Evolutionary conservation across 2,329 filamentous ascomycete species (phyloP), one percentile per base, ranked within the genome.

Genomic region (Echinosphaeria canescens): DNA sequence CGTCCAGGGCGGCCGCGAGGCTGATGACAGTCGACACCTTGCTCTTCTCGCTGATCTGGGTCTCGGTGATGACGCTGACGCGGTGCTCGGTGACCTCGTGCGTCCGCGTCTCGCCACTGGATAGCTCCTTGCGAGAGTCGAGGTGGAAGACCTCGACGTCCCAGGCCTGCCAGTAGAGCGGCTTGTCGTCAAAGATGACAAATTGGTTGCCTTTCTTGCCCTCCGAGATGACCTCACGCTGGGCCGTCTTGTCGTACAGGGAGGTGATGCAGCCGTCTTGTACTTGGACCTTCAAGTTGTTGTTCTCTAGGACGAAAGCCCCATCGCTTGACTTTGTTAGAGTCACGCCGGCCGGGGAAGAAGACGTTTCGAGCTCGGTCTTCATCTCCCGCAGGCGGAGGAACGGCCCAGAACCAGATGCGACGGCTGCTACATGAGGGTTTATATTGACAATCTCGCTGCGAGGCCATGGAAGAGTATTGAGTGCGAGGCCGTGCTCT

Each of bases 121-220:
- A 44, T 10, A 98, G 59, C 44, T 85, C 76, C 43, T 76, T 66
- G 30, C 82, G 71, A 2, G 82, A 88, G 29, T 90, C 71, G 15
- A 95, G 64, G 41, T 98, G 88, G 53, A 75, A 98, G 15, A 95
- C 84, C 49, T 98, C 88, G 5, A 95, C 85, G 46, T 98, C 85
- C 84, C 85, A 92, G 3, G 82, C 84, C 50, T 93, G 80, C 84
- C 82, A 95, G 54, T 90, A 92, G 14, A 93, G 62, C 13, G 84
- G 84, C 51, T 95, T 93, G 51, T 98, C 88, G 42, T 98, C 88
- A 41, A 90, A 95, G 14, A 95, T 70, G 35, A 95, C 84, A 27
- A 88, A 68, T 43, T 93, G 82, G 37, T 91, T 92, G 14, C 75
- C 84, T 45, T 84, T 84, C 14, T 65, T 63, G 20, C 65, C 69